Conservation (phyloP, 306 rosid species). For the Vigna nakashimae region DNA sequence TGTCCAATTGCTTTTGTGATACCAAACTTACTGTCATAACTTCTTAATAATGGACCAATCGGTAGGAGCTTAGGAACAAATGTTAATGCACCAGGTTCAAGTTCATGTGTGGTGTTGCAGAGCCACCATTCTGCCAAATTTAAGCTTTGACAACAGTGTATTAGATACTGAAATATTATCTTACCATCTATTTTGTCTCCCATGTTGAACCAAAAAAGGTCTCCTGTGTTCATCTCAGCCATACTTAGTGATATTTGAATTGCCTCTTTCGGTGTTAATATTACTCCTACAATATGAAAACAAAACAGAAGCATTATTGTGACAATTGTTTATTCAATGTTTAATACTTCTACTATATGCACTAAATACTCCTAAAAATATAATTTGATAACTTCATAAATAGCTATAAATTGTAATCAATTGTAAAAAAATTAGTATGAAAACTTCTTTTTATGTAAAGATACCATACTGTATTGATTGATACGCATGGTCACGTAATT, state of each 20-base stretch:
- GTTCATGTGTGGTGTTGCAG: constrained; percentile 47
- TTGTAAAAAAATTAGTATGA: too few relatives aligned
- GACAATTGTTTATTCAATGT: too few relatives aligned
- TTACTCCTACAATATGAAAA: constrained; percentile 20
- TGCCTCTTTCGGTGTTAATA: not conserved
- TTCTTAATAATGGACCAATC: constrained; percentile 47
- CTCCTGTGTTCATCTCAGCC: constrained; percentile 30
- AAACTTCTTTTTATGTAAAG: too few relatives aligned
- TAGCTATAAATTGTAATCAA: too few relatives aligned
- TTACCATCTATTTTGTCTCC: not conserved
- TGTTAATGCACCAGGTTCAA: constrained; percentile 36
- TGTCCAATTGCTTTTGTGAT: constrained; percentile 41
- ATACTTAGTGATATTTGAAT: constrained; percentile 35
- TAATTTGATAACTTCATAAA: too few relatives aligned
- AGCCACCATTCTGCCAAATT: constrained; percentile 42
- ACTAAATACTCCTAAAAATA: too few relatives aligned
- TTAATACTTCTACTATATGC: too few relatives aligned
- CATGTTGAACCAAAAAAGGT: constrained; percentile 34
- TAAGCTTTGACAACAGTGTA: not conserved
- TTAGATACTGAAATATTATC: not conserved
- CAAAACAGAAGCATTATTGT: too few relatives aligned
- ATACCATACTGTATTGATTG: too few relatives aligned
- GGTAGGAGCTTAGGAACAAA: constrained; percentile 41
- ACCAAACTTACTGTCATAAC: not conserved
- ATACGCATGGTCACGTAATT: too few relatives aligned